Evolutionary conservation across 2,329 filamentous ascomycete genomes (phyloP).

Genomic region (Aspergillus ochraceoroseus): DNA sequence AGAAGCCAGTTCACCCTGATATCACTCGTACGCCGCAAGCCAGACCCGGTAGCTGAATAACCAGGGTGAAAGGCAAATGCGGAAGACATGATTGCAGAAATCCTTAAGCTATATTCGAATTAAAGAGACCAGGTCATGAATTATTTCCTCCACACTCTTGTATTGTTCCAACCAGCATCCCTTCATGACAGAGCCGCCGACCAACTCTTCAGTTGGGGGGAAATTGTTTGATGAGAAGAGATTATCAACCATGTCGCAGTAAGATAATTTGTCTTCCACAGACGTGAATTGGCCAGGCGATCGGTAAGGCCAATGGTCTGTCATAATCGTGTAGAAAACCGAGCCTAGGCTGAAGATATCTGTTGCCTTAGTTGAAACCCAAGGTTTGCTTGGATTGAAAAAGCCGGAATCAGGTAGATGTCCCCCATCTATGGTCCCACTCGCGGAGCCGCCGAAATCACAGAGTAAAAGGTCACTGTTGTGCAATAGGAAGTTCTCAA

Average conservation of each 20-base stretch:
- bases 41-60: not conserved
- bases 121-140: not conserved
- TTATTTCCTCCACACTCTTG: slow-evolving; percentile 2
- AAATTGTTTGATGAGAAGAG: too few relatives aligned
- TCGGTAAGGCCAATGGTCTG: slow-evolving; percentile 1
- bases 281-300: not conserved
- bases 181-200: not conserved
- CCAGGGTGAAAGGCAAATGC: too few relatives aligned
- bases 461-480: too few relatives aligned
- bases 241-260: not conserved
- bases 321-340: slow-evolving; percentile 1
- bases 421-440: not conserved
- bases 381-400: not conserved
- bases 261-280: not conserved
- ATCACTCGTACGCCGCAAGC: not conserved
- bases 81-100: too few relatives aligned
- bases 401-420: slow-evolving; percentile 1
- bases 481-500: slow-evolving; percentile 1
- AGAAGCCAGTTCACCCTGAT: not conserved
- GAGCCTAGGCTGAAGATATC: slow-evolving; percentile 3
- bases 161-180: not conserved
- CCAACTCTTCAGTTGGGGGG: not conserved
- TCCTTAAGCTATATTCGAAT: too few relatives aligned
- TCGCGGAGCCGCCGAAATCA: not conserved
- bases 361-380: not conserved